These are phyloP conservation scores for Aristolochia californica DNA, from an alignment of 164 flowering plant genomes.

Conservation along the genomic window DNA sequence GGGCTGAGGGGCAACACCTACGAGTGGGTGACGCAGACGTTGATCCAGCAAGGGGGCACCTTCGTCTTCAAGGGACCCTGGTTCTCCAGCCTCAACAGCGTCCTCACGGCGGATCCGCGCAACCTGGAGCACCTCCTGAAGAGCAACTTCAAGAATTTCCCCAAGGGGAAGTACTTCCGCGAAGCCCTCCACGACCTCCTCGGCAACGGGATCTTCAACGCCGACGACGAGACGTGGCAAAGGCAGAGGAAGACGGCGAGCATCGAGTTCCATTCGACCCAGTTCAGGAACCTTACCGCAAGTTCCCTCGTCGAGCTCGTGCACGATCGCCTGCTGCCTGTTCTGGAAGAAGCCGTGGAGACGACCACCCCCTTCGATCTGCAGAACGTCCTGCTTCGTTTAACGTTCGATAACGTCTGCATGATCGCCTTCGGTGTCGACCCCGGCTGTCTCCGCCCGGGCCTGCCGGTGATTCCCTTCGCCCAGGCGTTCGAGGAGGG, in stretches of 20 bases:
- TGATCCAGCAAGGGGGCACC: slow-evolving; percentile 43
- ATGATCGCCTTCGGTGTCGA: slow-evolving; percentile 93
- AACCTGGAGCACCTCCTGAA: slow-evolving; percentile 80
- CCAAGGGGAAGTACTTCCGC: slow-evolving; percentile 62
- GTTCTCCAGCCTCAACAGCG: slow-evolving; percentile 56
- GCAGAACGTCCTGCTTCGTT: slow-evolving; percentile 63
- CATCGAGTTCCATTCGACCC: slow-evolving; percentile 74
- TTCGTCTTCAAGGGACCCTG: slow-evolving; percentile 60
- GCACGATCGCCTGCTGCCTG: slow-evolving; percentile 49
- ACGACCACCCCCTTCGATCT: slow-evolving; percentile 31
- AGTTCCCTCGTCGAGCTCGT: slow-evolving; percentile 61
- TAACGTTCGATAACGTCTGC: slow-evolving; percentile 92
- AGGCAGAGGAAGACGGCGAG: slow-evolving; percentile 78
- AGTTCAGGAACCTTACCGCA: slow-evolving; percentile 47
- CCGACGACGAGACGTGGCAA: slow-evolving; percentile 75
- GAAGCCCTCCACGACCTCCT: slow-evolving; percentile 52
- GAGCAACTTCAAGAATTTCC: slow-evolving; percentile 51
- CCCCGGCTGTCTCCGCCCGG: slow-evolving; percentile 65
- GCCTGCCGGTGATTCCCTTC: slow-evolving; percentile 69
- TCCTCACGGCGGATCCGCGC: slow-evolving; percentile 71
- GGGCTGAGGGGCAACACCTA: slow-evolving; percentile 39
- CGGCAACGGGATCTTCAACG: slow-evolving; percentile 86
- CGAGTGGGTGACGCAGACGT: slow-evolving; percentile 55
- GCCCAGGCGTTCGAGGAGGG: slow-evolving; percentile 81
- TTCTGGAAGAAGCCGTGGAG: slow-evolving; percentile 33